These are phyloP conservation scores for Cladosporium colombiae DNA, from an alignment of 2,329 filamentous ascomycete species.

Conservation along the genomic window DNA sequence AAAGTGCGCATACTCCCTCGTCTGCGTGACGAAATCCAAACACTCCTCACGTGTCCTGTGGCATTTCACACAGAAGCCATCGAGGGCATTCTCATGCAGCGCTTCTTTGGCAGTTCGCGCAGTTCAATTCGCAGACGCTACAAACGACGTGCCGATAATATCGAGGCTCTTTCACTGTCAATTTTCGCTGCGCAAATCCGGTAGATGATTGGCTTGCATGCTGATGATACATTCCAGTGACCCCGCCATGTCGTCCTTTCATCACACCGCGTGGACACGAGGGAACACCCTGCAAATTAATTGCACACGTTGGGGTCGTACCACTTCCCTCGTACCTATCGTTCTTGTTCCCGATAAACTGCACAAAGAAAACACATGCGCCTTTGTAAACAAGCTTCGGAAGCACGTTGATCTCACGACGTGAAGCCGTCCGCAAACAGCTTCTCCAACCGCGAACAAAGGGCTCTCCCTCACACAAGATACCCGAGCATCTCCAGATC, in stretches of 20 bases:
- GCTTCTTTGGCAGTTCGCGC: neutral
- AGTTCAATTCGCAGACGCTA: neutral
- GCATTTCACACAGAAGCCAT: neutral
- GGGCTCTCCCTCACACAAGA: neutral
- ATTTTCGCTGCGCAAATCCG: neutral
- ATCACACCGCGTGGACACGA: neutral
- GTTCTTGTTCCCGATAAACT: neutral
- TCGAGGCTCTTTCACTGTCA: no score
- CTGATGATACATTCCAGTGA: slow-evolving; percentile 1
- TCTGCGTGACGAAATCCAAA: neutral
- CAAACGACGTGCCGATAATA: neutral
- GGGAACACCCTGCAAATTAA: neutral
- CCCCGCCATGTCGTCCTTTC: neutral
- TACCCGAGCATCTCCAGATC: slow-evolving; percentile 25
- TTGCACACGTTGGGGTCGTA: neutral
- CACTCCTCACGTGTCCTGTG: neutral
- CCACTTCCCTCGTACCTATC: neutral
- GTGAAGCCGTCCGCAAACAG: neutral
- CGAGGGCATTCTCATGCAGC: neutral
- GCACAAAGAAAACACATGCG: neutral
- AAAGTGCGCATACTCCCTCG: neutral
- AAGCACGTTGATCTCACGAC: slow-evolving; percentile 1
- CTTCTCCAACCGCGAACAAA: neutral
- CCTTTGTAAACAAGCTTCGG: neutral
- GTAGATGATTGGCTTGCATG: neutral